Percentiles rank a stretch among this genome's conserved stretches.
These are phyloP conservation scores for Colletotrichum sp. DNA, from an alignment of 2,329 filamentous ascomycete species.

Conservation along the genomic window DNA sequence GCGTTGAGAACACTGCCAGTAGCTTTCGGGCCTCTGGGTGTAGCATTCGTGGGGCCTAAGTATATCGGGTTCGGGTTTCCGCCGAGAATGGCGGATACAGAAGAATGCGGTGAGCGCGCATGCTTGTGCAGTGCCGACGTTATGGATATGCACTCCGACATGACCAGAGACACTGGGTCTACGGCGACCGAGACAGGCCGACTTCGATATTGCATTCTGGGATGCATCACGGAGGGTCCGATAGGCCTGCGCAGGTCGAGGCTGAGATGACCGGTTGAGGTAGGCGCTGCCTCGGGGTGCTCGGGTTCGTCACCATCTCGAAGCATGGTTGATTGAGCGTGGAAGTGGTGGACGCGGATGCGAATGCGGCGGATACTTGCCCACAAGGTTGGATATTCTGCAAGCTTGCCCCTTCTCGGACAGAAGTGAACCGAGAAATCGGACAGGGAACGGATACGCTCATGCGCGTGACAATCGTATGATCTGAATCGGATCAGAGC, in stretches of 20 bases:
- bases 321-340: conserved; percentile 10
- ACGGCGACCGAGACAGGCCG: conserved; percentile 79
- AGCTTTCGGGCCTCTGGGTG: conserved; percentile 46
- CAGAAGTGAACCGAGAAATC: background rate
- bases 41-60: conserved; percentile 52
- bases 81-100: conserved; percentile 92
- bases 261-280: background rate
- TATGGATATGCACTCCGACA: conserved; percentile 98
- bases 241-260: conserved; percentile 25
- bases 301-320: conserved; percentile 3
- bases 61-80: conserved; percentile 68
- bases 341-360: background rate
- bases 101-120: conserved; percentile 93
- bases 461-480: background rate
- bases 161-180: conserved; percentile 90
- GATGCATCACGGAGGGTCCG: conserved; percentile 28
- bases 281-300: conserved; percentile 5
- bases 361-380: background rate
- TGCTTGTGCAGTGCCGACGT: conserved; percentile 98
- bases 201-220: conserved; percentile 63
- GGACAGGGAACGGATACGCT: background rate
- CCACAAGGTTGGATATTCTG: background rate
- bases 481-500: background rate
- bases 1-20: conserved; percentile 35
- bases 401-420: background rate